Evolutionary conservation across 345 rosid genomes (phyloP), one percentile per base, ranked within the genome.

Genomic region (Sisymbrium irio): DNA sequence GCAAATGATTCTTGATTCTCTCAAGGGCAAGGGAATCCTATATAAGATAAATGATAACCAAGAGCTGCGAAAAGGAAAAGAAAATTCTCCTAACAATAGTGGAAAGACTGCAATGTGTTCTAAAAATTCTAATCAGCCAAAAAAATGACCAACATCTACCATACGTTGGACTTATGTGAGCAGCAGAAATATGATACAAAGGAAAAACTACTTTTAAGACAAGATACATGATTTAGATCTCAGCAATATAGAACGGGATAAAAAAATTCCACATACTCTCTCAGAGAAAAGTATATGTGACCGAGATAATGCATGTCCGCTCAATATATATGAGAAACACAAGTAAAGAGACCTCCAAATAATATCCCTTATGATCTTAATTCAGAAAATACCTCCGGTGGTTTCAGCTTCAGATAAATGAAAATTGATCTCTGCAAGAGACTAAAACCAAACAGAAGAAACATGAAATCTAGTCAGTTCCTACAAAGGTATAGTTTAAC

Each of bases 401-500:
- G 77, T 85, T 82, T 87, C 96, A 64, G 89, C 90, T 82, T 92
- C 98, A 67, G 84, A 79, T 73, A 89, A 65, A 82, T 83, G 94
- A 80, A 76, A 28, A 76, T 92, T 95, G 81, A 90, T 90, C 85
- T 90, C 98, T 27, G 81, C 89, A 77, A 95, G 98, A 8, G 98
- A 95, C 99, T 94, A 84, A 58, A 78, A 82, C 85, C 49, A 66
- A 40, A 81, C 57, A 69, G 72, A 46, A 56, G 47, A 59, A 64
- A 71, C 50, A 80, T 58, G 62, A 77, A 64, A 79, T 65, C 28
- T 72, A 77, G 71, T 62, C 27, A 65, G 61, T 55, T 80, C 69
- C 64, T 28, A 66, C 37, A 9, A 36, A 80, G 83, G 73, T 56
- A 67, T 58, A 28, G 75, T 32, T 32, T 65, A 42, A 71, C 60